Conservation (phyloP, 1,284 basidiomycete genomes). For the Fomitopsis schrenkii region DNA sequence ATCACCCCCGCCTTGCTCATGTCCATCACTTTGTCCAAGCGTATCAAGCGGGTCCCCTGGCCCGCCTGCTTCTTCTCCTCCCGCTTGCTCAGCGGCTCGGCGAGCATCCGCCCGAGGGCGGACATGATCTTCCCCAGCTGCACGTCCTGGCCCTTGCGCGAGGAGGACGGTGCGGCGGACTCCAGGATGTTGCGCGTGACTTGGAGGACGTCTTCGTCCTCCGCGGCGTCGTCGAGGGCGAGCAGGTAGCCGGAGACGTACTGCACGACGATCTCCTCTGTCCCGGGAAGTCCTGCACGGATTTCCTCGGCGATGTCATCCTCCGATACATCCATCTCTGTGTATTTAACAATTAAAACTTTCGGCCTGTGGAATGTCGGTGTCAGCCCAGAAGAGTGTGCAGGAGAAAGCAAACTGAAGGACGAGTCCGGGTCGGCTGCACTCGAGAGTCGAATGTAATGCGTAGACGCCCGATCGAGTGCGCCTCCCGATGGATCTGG, state of each 20-base stretch:
- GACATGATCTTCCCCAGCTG: slow-evolving; percentile 60
- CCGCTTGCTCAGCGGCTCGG: slow-evolving; percentile 57
- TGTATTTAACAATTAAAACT: no score
- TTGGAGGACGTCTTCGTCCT: slow-evolving; percentile 85
- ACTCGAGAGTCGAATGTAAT: background rate
- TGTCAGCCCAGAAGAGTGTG: no score
- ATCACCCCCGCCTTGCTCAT: slow-evolving; percentile 85
- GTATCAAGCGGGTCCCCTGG: slow-evolving; percentile 54
- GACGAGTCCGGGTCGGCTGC: background rate
- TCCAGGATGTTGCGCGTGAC: slow-evolving; percentile 75
- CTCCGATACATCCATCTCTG: slow-evolving; percentile 18
- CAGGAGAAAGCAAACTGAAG: no score
- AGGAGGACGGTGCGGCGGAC: slow-evolving; percentile 44
- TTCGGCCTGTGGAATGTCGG: no score
- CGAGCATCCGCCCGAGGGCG: slow-evolving; percentile 61
- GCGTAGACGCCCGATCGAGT: background rate
- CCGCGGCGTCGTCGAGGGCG: slow-evolving; percentile 91
- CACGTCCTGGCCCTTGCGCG: slow-evolving; percentile 16
- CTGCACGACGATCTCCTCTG: slow-evolving; percentile 90
- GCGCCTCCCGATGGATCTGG: background rate
- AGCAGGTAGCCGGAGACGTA: slow-evolving; percentile 91
- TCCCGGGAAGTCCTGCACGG: slow-evolving; percentile 75
- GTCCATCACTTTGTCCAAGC: slow-evolving; percentile 92
- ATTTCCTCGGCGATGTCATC: slow-evolving; percentile 76
- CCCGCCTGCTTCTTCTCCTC: slow-evolving; percentile 50